A percentile compares a stretch with the other conserved stretches of the same genome.
Conservation (phyloP, 352 stramenopile genomes). For the Ophiocytium majus region DNA sequence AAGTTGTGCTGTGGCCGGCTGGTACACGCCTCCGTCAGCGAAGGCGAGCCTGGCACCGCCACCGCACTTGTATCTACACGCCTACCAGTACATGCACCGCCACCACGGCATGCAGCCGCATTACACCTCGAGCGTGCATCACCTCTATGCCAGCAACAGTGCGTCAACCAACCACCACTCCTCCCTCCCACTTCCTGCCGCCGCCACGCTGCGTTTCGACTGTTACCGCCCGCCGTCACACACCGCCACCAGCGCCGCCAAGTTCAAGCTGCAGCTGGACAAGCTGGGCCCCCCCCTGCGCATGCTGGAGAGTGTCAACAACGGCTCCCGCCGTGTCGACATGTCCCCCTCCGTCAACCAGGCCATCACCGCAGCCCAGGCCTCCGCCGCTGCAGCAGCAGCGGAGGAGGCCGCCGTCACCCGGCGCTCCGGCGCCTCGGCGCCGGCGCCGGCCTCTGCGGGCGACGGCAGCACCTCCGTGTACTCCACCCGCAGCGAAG, state of each 20-base stretch:
- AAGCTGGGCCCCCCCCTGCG: neutral
- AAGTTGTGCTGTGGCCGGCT: no score
- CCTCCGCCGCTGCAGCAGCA: neutral
- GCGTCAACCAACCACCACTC: neutral
- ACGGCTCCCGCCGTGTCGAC: conserved; percentile 2
- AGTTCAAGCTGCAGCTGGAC: conserved; percentile 3
- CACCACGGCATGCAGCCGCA: neutral
- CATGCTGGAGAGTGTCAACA: neutral
- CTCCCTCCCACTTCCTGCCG: neutral
- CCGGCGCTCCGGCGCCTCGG: neutral
- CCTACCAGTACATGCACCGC: neutral
- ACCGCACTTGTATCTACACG: no score
- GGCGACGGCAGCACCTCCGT: neutral
- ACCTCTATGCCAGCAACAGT: neutral
- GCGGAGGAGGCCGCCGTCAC: neutral
- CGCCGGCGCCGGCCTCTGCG: neutral
- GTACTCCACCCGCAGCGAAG: conserved; percentile 48
- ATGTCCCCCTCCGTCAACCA: neutral
- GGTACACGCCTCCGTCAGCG: no score
- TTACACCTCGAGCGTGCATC: no score
- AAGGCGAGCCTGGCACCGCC: no score
- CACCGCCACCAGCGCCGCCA: conserved; percentile 11
- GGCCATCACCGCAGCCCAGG: neutral
- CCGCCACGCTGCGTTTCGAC: no score
- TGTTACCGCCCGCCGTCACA: no score